Conservation (phyloP, 2,329 filamentous ascomycete species). For the Colletotrichum musae region DNA sequence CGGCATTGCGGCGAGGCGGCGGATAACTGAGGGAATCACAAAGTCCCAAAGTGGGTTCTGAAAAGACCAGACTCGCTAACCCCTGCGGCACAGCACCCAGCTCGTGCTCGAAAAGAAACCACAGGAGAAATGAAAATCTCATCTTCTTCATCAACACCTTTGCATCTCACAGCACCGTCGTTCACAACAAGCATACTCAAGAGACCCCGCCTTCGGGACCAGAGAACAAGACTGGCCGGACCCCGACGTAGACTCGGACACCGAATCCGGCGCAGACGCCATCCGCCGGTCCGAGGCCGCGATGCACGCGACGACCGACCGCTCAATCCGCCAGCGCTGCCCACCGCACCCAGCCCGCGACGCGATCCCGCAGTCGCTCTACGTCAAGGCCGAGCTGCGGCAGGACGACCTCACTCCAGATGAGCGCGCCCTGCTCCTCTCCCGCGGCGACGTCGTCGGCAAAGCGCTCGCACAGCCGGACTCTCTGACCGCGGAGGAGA, state of each 20-base stretch:
- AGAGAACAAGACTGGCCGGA: conserved; percentile 31
- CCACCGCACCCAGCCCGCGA: not conserved
- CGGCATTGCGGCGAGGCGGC: too few relatives aligned
- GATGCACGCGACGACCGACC: conserved; percentile 5
- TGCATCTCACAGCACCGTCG: too few relatives aligned
- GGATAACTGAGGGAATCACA: too few relatives aligned
- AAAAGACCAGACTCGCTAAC: too few relatives aligned
- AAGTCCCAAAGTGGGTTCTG: too few relatives aligned
- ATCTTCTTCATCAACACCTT: too few relatives aligned
- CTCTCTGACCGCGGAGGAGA: conserved; percentile 33
- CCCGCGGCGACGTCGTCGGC: conserved; percentile 40
- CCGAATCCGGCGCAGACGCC: not conserved
- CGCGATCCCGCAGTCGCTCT: conserved; percentile 29
- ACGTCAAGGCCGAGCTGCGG: conserved; percentile 39
- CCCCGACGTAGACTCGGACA: conserved; percentile 17
- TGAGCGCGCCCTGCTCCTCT: conserved; percentile 40
- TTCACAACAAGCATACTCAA: not conserved
- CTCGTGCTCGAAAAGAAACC: too few relatives aligned
- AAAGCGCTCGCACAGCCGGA: conserved; percentile 37
- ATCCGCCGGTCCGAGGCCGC: conserved; percentile 11
- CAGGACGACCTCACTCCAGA: conserved; percentile 40
- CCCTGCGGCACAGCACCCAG: too few relatives aligned
- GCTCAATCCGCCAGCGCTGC: not conserved
- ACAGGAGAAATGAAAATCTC: too few relatives aligned
- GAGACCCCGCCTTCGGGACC: not conserved